Conservation (phyloP, 306 rosid species). For the Calophaca sinica region DNA sequence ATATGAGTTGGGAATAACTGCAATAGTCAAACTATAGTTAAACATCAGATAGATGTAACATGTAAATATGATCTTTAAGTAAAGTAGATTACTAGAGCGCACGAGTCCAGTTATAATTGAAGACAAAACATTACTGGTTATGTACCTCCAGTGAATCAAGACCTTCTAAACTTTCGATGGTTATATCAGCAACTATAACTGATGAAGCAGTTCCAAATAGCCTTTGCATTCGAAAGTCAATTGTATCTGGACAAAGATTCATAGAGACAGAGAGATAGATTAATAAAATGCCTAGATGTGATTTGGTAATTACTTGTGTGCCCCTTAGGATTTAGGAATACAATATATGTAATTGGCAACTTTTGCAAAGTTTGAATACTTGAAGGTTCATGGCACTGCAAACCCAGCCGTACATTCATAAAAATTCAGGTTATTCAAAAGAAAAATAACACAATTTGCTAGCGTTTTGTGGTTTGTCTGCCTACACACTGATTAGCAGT, state of each 20-base stretch:
- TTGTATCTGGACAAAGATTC: constrained; percentile 60
- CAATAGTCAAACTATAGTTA: constrained; percentile 42
- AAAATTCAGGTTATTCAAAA: constrained; percentile 15
- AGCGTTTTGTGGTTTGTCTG: constrained; percentile 15
- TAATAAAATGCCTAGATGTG: background rate
- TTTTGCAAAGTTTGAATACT: constrained; percentile 19
- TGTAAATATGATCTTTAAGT: constrained; percentile 25
- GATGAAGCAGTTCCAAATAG: constrained; percentile 70
- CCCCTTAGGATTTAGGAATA: background rate
- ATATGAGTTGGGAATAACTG: constrained; percentile 77
- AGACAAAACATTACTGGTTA: constrained; percentile 29
- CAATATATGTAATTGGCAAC: background rate
- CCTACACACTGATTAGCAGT: constrained; percentile 20
- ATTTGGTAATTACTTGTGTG: constrained; percentile 8
- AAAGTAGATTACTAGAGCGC: constrained; percentile 27
- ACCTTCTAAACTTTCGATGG: constrained; percentile 62
- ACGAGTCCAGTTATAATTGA: constrained; percentile 19
- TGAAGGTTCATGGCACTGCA: constrained; percentile 6
- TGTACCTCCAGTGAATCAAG: constrained; percentile 83
- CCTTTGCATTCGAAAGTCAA: constrained; percentile 67
- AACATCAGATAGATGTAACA: constrained; percentile 25
- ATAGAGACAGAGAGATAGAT: background rate
- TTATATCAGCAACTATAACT: constrained; percentile 66
- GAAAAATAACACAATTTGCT: background rate
- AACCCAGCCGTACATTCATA: background rate